phyloP scores from a whole-genome alignment of 345 rosid genomes.

The Eucalyptus marginata region DNA sequence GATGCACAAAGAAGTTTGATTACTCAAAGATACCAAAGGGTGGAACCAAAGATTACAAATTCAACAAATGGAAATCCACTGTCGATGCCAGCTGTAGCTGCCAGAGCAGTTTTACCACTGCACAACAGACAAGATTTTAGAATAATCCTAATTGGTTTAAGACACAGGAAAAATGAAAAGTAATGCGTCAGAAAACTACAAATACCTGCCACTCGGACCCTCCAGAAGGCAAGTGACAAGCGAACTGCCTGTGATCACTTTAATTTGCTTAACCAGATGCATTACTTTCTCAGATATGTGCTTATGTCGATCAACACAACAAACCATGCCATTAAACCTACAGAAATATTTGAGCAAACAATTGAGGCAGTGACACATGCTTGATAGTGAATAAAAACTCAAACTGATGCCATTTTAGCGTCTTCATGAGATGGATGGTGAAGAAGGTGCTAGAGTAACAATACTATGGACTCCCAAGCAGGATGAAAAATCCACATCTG shows the following conservation, averaged over 20 bases:
- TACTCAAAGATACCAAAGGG: not conserved
- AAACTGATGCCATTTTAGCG: not conserved
- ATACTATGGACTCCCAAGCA: not conserved
- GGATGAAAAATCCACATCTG: too few species aligned
- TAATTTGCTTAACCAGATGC: conserved; percentile 73
- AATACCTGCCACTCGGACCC: conserved; percentile 87
- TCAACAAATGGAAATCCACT: conserved; percentile 93
- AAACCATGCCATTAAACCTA: too few species aligned
- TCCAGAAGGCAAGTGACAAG: conserved; percentile 88
- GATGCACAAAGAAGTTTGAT: not conserved
- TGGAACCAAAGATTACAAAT: conserved; percentile 47
- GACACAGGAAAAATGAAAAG: not conserved
- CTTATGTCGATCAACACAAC: conserved; percentile 32
- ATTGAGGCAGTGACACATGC: not conserved
- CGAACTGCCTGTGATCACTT: conserved; percentile 54
- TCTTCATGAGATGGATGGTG: not conserved
- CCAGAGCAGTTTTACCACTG: conserved; percentile 98
- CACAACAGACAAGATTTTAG: not conserved
- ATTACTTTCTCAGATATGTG: conserved; percentile 73
- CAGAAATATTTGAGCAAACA: not conserved
- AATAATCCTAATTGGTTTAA: not conserved
- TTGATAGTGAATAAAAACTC: not conserved
- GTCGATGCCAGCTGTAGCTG: conserved; percentile 79
- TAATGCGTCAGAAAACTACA: not conserved
- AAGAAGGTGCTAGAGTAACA: not conserved